phyloP scores from a whole-genome alignment of 306 rosid genomes.

The Castanea mollissima region DNA sequence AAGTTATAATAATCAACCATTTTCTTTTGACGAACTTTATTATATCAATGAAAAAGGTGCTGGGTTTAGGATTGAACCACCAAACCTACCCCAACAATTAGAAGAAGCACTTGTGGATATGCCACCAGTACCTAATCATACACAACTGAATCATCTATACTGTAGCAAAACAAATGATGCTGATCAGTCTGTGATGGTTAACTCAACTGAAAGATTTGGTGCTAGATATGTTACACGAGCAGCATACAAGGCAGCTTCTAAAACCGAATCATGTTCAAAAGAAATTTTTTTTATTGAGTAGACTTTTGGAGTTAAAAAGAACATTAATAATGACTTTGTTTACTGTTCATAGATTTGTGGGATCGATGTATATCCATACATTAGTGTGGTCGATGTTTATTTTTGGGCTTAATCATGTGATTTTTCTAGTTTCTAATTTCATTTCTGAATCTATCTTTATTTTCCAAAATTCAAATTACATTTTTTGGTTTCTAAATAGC shows the following conservation, averaged over 20 bases:
- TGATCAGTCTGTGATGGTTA: slow-evolving; percentile 49
- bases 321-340: slow-evolving; percentile 5
- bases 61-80: slow-evolving; percentile 57
- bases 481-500: too few species aligned
- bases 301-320: not conserved
- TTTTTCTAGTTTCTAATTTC: too few species aligned
- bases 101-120: slow-evolving; percentile 33
- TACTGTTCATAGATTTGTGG: not conserved
- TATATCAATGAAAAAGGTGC: not conserved
- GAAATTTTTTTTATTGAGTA: not conserved
- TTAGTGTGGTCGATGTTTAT: too few species aligned
- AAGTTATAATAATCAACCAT: slow-evolving; percentile 59
- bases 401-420: too few species aligned
- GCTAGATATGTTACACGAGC: slow-evolving; percentile 51
- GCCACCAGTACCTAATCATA: slow-evolving; percentile 30
- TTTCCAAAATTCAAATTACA: too few species aligned
- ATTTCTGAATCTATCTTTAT: too few species aligned
- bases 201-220: slow-evolving; percentile 58
- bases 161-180: slow-evolving; percentile 36
- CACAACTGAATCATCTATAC: slow-evolving; percentile 76
- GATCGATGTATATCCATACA: too few species aligned
- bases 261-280: slow-evolving; percentile 5
- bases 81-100: slow-evolving; percentile 69
- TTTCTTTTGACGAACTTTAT: slow-evolving; percentile 47
- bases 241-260: slow-evolving; percentile 50